A percentile compares a stretch with the other conserved stretches of the same genome.
phyloP scores from a whole-genome alignment of 441 rosid species.

The Mallotus repandus region DNA sequence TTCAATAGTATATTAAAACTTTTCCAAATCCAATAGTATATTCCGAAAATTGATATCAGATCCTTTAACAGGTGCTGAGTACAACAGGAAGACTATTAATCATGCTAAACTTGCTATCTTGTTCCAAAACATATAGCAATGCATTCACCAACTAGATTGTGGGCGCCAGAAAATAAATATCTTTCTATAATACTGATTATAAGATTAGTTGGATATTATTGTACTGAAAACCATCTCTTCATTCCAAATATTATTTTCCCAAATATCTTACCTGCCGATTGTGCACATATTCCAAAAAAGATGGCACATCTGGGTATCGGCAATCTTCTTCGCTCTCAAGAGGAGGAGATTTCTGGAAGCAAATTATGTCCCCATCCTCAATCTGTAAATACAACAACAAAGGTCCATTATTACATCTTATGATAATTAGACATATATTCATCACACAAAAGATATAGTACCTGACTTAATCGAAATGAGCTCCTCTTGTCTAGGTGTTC shows the following conservation, averaged over 20 bases:
- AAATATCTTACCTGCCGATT: slow-evolving; percentile 74
- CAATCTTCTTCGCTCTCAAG: slow-evolving; percentile 51
- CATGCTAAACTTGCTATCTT: not conserved
- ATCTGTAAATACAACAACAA: slow-evolving; percentile 47
- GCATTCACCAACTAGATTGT: not conserved
- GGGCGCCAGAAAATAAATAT: not conserved
- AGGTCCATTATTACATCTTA: not conserved
- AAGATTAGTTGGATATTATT: not conserved
- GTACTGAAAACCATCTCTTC: not conserved
- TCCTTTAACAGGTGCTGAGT: not conserved
- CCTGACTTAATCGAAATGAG: slow-evolving; percentile 83
- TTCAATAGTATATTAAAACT: not conserved
- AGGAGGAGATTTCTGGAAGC: slow-evolving; percentile 77
- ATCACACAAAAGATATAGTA: slow-evolving; percentile 26
- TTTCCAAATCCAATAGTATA: not conserved
- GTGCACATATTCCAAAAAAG: slow-evolving; percentile 90
- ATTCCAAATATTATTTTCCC: slow-evolving; percentile 6
- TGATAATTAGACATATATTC: slow-evolving; percentile 21
- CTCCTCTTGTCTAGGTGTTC: slow-evolving; percentile 81
- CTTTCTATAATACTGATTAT: too few relatives aligned
- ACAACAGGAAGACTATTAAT: not conserved
- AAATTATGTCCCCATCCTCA: slow-evolving; percentile 97
- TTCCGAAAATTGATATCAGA: not conserved
- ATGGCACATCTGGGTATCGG: slow-evolving; percentile 78
- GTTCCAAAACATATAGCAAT: not conserved